These are phyloP conservation scores for Populus hybrid DNA, from an alignment of 441 rosid genomes.

Conservation along the genomic window DNA sequence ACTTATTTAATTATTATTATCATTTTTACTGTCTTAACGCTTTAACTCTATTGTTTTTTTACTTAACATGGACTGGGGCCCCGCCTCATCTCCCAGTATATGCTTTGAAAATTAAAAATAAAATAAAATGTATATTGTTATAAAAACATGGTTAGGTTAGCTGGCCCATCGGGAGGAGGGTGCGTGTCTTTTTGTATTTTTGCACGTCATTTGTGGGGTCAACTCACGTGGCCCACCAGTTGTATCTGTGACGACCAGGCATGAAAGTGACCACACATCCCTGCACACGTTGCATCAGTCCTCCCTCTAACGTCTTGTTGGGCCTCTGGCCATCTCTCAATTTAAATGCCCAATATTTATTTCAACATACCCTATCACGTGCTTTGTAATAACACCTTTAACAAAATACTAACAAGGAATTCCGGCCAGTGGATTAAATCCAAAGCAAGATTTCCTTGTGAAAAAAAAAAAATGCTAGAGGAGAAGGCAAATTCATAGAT, in stretches of 20 bases:
- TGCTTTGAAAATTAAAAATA: too few species aligned
- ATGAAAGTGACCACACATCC: slow-evolving; percentile 48
- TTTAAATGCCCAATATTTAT: not conserved
- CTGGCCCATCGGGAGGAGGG: slow-evolving; percentile 16
- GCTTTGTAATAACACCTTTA: not conserved
- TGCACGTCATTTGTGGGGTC: slow-evolving; percentile 69
- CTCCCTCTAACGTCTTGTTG: not conserved
- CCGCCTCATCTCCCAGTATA: not conserved
- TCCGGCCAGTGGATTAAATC: too few species aligned
- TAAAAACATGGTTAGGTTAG: not conserved
- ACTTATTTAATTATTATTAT: too few species aligned
- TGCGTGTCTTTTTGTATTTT: slow-evolving; percentile 16
- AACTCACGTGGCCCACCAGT: slow-evolving; percentile 46
- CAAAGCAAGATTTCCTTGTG: too few species aligned
- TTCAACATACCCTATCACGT: not conserved
- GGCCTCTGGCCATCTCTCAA: not conserved
- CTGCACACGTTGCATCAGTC: slow-evolving; percentile 23
- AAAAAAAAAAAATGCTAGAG: too few species aligned
- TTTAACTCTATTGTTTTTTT: too few species aligned
- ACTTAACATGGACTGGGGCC: not conserved
- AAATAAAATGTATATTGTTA: too few species aligned
- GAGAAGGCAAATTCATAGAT: too few species aligned
- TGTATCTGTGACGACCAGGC: slow-evolving; percentile 27
- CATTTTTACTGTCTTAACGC: too few species aligned
- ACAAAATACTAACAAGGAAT: too few species aligned